Conservation (phyloP, 352 stramenopile genomes). For the Globisporangium acanthophoron region DNA sequence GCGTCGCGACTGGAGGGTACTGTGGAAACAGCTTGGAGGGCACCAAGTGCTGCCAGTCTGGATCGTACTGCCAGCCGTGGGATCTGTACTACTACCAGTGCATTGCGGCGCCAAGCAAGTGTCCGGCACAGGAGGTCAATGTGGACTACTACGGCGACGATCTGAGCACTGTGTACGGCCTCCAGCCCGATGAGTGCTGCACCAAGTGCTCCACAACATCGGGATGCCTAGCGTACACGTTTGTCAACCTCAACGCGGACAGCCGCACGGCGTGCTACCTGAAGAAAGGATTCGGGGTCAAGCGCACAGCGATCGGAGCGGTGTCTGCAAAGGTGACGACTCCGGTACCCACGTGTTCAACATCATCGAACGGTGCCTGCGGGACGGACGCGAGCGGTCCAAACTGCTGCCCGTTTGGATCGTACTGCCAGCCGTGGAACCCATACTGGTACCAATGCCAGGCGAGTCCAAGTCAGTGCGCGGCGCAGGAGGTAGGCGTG, state of each 20-base stretch:
- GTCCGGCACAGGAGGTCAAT: slow-evolving; percentile 1
- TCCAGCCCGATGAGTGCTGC: slow-evolving; percentile 9
- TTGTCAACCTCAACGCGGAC: slow-evolving; percentile 12
- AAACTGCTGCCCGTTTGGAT: slow-evolving; percentile 2
- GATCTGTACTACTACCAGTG: slow-evolving; percentile 10
- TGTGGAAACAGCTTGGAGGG: slow-evolving; percentile 3
- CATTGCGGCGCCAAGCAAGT: neutral
- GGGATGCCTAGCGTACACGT: slow-evolving; percentile 15
- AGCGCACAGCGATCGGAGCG: too few relatives aligned
- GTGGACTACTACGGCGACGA: slow-evolving; percentile 13
- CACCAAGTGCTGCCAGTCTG: slow-evolving; percentile 3
- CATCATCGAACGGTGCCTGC: neutral
- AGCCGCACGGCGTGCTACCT: slow-evolving; percentile 13
- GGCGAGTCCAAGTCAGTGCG: neutral
- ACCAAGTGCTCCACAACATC: slow-evolving; percentile 8
- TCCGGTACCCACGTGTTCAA: too few relatives aligned
- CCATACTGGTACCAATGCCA: slow-evolving; percentile 23
- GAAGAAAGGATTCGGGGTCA: neutral
- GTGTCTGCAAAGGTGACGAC: too few relatives aligned
- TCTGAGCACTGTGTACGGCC: slow-evolving; percentile 1
- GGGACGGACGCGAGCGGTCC: neutral
- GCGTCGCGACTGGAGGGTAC: neutral
- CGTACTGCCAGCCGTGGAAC: slow-evolving; percentile 27
- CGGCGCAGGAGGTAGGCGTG: slow-evolving; percentile 9
- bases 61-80: slow-evolving; percentile 12